phyloP scores from a whole-genome alignment of 768 basidiomycete species.

The Amanita subjunquillea region DNA sequence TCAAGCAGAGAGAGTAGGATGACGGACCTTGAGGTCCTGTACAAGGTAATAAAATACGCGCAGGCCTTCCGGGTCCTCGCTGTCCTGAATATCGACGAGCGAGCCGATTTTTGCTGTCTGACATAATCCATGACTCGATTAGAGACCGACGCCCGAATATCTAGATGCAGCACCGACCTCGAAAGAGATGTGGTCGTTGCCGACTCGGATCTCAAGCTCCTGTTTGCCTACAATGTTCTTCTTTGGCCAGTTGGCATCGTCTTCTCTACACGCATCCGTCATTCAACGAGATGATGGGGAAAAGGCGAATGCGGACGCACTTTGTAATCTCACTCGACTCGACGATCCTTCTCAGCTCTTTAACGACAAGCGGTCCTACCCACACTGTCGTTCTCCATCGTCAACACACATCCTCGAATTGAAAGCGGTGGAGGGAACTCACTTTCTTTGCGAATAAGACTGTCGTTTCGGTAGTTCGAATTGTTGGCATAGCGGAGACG shows the following conservation, averaged over 20 bases:
- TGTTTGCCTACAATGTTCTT: conserved; percentile 99
- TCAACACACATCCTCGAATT: neutral
- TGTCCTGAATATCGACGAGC: conserved; percentile 92
- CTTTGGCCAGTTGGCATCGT: conserved; percentile 97
- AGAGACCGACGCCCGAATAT: neutral
- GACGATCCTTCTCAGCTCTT: conserved; percentile 91
- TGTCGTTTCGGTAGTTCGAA: conserved; percentile 98
- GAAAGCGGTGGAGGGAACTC: conserved; percentile 20
- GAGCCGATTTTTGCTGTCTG: conserved; percentile 98
- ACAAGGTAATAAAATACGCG: conserved; percentile 98
- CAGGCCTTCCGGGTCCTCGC: conserved; percentile 94
- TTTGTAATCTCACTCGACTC: conserved; percentile 92
- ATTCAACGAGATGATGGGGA: neutral
- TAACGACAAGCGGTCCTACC: conserved; percentile 84
- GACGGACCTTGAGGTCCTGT: conserved; percentile 84
- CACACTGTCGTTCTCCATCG: conserved; percentile 54
- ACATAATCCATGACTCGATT: neutral
- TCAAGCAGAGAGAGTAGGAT: conserved; percentile 1
- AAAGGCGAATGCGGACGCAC: conserved; percentile 30
- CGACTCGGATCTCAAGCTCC: conserved; percentile 90
- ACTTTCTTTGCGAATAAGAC: conserved; percentile 98
- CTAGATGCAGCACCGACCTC: conserved; percentile 49
- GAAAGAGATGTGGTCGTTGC: conserved; percentile 93
- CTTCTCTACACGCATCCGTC: conserved; percentile 55
- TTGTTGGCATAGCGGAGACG: conserved; percentile 97